Conservation (phyloP, 768 basidiomycete genomes). For the Leccinum variicolor region DNA sequence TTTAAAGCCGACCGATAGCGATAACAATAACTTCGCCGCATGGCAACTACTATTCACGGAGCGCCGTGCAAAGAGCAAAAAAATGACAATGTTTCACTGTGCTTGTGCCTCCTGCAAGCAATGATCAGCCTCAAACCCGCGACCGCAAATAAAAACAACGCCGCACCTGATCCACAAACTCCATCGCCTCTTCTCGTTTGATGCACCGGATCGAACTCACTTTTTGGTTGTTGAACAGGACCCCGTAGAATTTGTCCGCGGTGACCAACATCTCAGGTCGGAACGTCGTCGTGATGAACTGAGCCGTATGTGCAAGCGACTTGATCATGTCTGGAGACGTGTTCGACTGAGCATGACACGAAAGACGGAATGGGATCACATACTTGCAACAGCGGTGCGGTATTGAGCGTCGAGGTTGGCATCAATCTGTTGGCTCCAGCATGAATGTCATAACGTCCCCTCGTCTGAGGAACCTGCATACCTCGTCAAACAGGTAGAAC, state of each 20-base stretch:
- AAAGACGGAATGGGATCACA: conserved; percentile 23
- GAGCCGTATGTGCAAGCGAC: conserved; percentile 79
- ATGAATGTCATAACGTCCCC: neutral
- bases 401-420: conserved; percentile 98
- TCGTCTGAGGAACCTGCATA: conserved; percentile 18
- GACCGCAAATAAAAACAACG: conserved; percentile 1
- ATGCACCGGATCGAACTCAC: conserved; percentile 87
- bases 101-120: conserved; percentile 45
- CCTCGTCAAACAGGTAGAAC: conserved; percentile 99
- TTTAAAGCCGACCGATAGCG: conserved; percentile 6
- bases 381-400: conserved; percentile 92
- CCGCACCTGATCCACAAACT: conserved; percentile 86
- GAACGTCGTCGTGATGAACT: conserved; percentile 99
- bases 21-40: conserved; percentile 10
- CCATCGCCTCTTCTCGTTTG: conserved; percentile 85
- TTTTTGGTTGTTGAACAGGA: conserved; percentile 94
- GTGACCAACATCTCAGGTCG: conserved; percentile 94
- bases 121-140: neutral
- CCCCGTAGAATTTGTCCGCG: conserved; percentile 97
- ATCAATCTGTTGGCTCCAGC: conserved; percentile 61
- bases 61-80: neutral
- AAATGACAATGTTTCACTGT: conserved; percentile 26
- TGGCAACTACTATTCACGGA: neutral
- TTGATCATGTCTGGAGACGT: conserved; percentile 70
- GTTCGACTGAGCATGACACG: conserved; percentile 35